phyloP scores from a whole-genome alignment of 345 rosid genomes.

The Acer yangbiense region DNA sequence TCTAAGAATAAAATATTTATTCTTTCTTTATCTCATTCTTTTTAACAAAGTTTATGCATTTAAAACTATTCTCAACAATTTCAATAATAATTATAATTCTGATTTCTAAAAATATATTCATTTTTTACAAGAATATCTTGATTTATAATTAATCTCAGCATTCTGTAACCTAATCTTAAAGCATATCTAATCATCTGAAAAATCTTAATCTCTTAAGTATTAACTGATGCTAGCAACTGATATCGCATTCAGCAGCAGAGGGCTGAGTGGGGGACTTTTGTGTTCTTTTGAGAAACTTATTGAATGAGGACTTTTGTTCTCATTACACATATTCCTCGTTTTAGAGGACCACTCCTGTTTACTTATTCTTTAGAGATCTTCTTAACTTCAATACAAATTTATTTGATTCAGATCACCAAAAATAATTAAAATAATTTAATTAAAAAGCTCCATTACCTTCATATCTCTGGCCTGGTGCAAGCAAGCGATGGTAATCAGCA shows the following conservation, averaged over 20 bases:
- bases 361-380: neutral
- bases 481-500: conserved; percentile 79
- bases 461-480: conserved; percentile 65
- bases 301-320: neutral
- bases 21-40: too few relatives aligned
- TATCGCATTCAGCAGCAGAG: neutral
- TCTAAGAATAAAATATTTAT: too few relatives aligned
- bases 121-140: too few relatives aligned
- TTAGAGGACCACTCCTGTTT: neutral
- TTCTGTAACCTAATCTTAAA: too few relatives aligned
- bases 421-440: neutral
- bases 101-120: too few relatives aligned
- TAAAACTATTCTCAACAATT: too few relatives aligned
- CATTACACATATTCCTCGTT: neutral
- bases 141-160: too few relatives aligned
- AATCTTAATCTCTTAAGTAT: neutral
- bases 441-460: conserved; percentile 57
- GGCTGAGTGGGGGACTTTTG: neutral
- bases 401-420: neutral
- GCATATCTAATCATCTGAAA: too few relatives aligned
- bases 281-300: neutral
- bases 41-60: too few relatives aligned
- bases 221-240: neutral
- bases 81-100: too few relatives aligned
- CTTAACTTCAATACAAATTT: neutral